Conservation (phyloP, 345 rosid genomes). For the Eucalyptus microcorys region DNA sequence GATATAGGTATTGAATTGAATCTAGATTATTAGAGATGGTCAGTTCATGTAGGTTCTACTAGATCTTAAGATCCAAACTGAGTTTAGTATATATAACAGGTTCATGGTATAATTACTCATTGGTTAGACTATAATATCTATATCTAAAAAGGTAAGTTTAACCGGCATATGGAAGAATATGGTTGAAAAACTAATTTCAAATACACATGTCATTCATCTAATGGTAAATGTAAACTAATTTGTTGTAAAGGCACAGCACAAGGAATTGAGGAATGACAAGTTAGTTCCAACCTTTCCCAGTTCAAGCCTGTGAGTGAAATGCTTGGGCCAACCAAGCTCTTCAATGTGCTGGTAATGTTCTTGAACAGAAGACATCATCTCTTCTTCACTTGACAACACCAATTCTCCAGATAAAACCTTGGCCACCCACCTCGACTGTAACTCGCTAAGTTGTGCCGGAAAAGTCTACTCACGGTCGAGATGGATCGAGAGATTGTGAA, state of each 20-base stretch:
- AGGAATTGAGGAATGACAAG: neutral
- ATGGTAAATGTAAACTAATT: neutral
- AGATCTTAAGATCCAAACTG: neutral
- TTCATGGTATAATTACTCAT: neutral
- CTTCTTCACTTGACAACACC: neutral
- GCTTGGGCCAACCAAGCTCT: conserved; percentile 2
- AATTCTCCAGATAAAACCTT: conserved; percentile 1
- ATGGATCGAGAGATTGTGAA: neutral
- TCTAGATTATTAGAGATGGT: neutral
- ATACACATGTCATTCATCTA: neutral
- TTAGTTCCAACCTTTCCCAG: neutral
- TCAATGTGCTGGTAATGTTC: neutral
- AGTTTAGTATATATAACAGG: neutral
- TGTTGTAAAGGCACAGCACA: neutral
- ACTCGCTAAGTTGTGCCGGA: neutral
- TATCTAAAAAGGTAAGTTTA: no score
- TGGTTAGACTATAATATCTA: no score
- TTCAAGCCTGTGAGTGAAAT: neutral
- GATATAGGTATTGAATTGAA: neutral
- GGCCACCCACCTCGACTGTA: conserved; percentile 12
- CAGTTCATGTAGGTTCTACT: neutral
- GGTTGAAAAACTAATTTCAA: neutral
- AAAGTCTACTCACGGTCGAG: neutral
- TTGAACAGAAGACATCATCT: conserved; percentile 2
- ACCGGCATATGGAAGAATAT: neutral